A percentile compares a stretch with the other conserved stretches of the same genome.
Conservation (phyloP, 2,329 filamentous ascomycete species). For the Metarhizium rileyi region DNA sequence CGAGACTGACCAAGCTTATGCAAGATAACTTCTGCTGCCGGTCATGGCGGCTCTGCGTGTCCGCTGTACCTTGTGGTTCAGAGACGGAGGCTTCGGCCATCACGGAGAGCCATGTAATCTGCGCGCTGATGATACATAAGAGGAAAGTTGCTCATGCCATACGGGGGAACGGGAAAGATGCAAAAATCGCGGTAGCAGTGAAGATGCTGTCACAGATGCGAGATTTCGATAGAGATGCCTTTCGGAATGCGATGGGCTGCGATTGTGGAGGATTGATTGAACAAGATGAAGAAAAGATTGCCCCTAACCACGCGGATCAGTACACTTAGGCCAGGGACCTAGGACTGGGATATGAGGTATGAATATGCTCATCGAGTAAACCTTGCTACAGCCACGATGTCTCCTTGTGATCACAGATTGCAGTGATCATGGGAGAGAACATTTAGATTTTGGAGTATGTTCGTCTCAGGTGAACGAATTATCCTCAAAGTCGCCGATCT, state of each 20-base stretch:
- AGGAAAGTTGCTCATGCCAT: conserved; percentile 52
- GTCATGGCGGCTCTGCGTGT: conserved; percentile 44
- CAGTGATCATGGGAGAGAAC: no score
- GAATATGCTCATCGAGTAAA: no score
- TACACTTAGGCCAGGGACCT: no score
- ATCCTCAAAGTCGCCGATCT: no score
- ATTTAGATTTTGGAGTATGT: no score
- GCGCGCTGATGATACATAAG: conserved; percentile 68
- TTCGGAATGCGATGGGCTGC: conserved; percentile 51
- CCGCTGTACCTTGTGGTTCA: conserved; percentile 28
- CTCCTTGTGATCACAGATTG: no score
- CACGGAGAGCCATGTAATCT: conserved; percentile 47
- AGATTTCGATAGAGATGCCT: conserved; percentile 42
- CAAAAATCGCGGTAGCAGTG: conserved; percentile 58
- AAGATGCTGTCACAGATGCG: conserved; percentile 41
- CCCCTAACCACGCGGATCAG: no score
- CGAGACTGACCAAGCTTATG: conserved; percentile 56
- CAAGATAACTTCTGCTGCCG: conserved; percentile 55
- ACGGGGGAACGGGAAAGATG: conserved; percentile 59
- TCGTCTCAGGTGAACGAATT: no score
- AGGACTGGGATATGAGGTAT: no score
- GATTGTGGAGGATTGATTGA: conserved; percentile 36
- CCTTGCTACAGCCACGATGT: no score
- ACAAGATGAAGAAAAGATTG: background rate
- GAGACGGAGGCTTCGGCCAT: conserved; percentile 31